These are phyloP conservation scores for Malassezia psittaci DNA, from an alignment of 1,284 basidiomycete genomes.

Conservation along the genomic window DNA sequence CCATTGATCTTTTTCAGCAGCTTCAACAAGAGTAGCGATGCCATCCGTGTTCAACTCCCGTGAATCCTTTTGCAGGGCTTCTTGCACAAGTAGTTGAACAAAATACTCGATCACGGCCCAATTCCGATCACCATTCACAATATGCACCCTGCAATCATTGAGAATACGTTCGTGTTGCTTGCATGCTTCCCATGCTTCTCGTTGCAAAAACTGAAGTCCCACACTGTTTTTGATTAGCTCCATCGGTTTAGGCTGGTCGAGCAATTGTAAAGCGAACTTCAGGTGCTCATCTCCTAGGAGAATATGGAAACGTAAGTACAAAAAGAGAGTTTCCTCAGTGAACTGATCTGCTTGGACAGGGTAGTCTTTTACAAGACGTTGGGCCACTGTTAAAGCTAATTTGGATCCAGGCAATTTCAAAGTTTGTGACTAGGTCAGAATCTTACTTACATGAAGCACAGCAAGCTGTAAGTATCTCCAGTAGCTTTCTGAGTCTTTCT, in stretches of 20 bases:
- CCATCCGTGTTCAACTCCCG: background rate
- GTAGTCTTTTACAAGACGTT: constrained; percentile 11
- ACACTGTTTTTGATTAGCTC: constrained; percentile 7
- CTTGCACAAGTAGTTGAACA: background rate
- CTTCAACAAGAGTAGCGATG: background rate
- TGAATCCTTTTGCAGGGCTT: background rate
- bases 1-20: constrained; percentile 13
- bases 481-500: constrained; percentile 2
- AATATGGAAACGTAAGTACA: constrained; percentile 10
- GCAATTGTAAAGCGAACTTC: background rate
- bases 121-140: constrained; percentile 14
- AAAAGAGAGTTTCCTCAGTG: constrained; percentile 8
- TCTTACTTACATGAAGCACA: background rate
- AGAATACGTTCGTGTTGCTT: constrained; percentile 1
- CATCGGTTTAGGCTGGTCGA: background rate
- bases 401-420: constrained; percentile 10
- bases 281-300: background rate
- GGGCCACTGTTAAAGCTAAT: constrained; percentile 10
- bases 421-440: constrained; percentile 2
- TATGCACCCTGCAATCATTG: constrained; percentile 8
- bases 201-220: constrained; percentile 6
- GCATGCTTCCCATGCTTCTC: constrained; percentile 6
- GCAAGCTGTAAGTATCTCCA: constrained; percentile 13
- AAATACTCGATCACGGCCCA: constrained; percentile 12
- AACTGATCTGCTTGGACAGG: background rate